These are phyloP conservation scores for Infundibulicybe gibba DNA, from an alignment of 768 basidiomycete species.

Conservation along the genomic window DNA sequence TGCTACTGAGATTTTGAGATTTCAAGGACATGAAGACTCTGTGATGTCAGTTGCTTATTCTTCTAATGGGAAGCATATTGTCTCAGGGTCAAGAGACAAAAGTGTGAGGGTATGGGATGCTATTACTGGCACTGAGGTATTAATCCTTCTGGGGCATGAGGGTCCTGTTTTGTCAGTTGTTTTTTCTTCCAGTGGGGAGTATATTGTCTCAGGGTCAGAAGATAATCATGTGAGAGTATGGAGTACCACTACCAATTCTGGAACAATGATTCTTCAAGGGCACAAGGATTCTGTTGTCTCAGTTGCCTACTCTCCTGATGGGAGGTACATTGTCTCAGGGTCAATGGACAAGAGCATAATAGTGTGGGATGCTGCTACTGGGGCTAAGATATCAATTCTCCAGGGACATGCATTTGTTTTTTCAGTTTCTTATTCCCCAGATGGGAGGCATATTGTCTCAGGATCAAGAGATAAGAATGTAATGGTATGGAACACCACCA, in stretches of 20 bases:
- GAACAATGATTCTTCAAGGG: slow-evolving; percentile 3
- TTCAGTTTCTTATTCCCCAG: slow-evolving; percentile 11
- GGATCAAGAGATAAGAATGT: slow-evolving; percentile 7
- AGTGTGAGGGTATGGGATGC: not conserved
- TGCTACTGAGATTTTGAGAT: too few species aligned
- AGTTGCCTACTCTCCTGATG: slow-evolving; percentile 20
- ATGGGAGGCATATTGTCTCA: slow-evolving; percentile 10
- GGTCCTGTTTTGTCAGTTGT: not conserved
- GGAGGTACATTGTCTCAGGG: not conserved
- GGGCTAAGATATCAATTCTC: not conserved
- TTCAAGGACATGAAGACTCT: too few species aligned
- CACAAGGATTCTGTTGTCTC: slow-evolving; percentile 15
- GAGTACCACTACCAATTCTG: slow-evolving; percentile 1
- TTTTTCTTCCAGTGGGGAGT: not conserved
- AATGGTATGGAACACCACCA: too few species aligned
- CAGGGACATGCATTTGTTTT: not conserved
- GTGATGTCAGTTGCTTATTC: too few species aligned
- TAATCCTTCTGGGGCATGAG: too few species aligned
- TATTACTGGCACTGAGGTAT: too few species aligned
- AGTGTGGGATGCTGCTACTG: not conserved
- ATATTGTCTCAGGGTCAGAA: slow-evolving; percentile 8
- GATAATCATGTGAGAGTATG: slow-evolving; percentile 10
- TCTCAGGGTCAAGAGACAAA: not conserved
- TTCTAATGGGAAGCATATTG: slow-evolving; percentile 5
- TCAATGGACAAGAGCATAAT: not conserved